Conservation (phyloP, 164 flowering plant species). For the Nymphaea colorata region DNA sequence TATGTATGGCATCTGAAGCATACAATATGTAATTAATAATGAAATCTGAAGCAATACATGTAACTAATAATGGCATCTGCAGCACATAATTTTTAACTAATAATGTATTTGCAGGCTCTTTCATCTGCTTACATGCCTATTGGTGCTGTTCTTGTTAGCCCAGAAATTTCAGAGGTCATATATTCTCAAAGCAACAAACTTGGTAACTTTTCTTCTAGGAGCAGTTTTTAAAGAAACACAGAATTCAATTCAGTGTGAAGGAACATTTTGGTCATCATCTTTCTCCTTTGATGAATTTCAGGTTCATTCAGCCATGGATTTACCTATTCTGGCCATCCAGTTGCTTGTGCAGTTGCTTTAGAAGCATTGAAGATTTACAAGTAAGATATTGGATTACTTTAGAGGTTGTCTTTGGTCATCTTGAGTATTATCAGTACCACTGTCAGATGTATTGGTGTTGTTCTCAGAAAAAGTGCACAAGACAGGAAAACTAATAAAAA, state of each 20-base stretch:
- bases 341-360: slow-evolving; percentile 90
- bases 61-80: too few species aligned
- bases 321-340: slow-evolving; percentile 98
- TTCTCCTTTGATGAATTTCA: slow-evolving; percentile 10
- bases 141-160: slow-evolving; percentile 92
- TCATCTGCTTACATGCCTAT: slow-evolving; percentile 94
- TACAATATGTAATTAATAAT: not conserved
- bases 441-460: too few species aligned
- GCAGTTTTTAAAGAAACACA: not conserved
- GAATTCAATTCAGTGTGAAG: too few species aligned
- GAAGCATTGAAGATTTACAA: slow-evolving; percentile 88
- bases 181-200: slow-evolving; percentile 88
- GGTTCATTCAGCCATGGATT: slow-evolving; percentile 92
- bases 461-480: too few species aligned
- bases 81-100: too few species aligned
- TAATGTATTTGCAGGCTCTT: slow-evolving; percentile 43
- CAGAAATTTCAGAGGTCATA: slow-evolving; percentile 78
- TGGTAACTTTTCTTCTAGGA: slow-evolving; percentile 29
- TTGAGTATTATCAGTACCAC: too few species aligned
- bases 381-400: slow-evolving; percentile 21
- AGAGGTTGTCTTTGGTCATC: too few species aligned
- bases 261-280: too few species aligned
- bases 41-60: too few species aligned
- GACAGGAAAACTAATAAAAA: too few species aligned
- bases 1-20: too few species aligned